Evolutionary conservation across 345 rosid genomes (phyloP).

Genomic region (Boechera stricta): DNA sequence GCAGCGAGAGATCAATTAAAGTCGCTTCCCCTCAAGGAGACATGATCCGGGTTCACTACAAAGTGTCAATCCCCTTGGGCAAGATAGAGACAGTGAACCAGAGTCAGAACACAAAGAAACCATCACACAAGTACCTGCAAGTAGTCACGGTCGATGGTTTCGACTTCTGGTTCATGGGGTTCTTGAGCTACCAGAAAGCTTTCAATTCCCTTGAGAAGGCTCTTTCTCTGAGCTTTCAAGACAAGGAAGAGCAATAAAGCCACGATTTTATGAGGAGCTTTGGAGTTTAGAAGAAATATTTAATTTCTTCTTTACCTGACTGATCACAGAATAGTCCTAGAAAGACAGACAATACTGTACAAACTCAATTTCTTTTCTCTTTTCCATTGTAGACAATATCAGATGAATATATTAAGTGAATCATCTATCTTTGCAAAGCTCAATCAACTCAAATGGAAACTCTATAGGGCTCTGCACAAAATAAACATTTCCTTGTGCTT

Average conservation of each 20-base stretch:
- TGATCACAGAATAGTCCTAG: constrained; percentile 27
- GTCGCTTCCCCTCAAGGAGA: constrained; percentile 48
- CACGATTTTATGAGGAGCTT: background rate
- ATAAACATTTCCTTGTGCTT: background rate
- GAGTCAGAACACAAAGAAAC: constrained; percentile 43
- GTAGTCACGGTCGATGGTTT: constrained; percentile 47
- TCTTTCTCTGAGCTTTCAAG: constrained; percentile 44
- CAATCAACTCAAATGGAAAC: constrained; percentile 2
- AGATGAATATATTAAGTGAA: constrained; percentile 1
- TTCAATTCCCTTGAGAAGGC: constrained; percentile 44
- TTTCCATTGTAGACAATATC: constrained; percentile 23
- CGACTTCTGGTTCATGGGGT: constrained; percentile 56
- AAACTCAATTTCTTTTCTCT: constrained; percentile 9
- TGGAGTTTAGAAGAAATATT: constrained; percentile 14
- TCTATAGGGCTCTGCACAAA: background rate
- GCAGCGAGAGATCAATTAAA: constrained; percentile 49
- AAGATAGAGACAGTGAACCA: constrained; percentile 46
- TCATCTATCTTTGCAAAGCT: background rate
- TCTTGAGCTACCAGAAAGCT: constrained; percentile 49
- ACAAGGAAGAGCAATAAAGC: constrained; percentile 34
- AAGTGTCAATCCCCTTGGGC: constrained; percentile 47
- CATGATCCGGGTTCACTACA: constrained; percentile 48
- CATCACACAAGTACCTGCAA: constrained; percentile 46
- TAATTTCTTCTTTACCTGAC: constrained; percentile 29
- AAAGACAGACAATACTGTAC: constrained; percentile 37